These are phyloP conservation scores for Cryptococcus sp. DNA, from an alignment of 1,284 basidiomycete species.

Conservation along the genomic window DNA sequence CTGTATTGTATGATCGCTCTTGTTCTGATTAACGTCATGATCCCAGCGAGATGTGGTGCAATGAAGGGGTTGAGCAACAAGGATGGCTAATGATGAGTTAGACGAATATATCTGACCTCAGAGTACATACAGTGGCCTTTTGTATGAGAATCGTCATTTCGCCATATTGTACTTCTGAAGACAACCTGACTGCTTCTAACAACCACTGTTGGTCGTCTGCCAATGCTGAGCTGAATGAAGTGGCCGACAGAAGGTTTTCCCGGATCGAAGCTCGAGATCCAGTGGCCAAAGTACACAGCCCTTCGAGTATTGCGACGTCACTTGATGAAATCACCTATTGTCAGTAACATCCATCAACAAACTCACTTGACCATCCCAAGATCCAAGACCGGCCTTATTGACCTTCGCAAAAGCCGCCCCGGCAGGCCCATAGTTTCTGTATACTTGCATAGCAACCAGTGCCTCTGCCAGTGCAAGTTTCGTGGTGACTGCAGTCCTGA, in stretches of 20 bases:
- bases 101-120: not conserved
- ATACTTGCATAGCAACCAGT: constrained; percentile 18
- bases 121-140: constrained; percentile 25
- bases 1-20: constrained; percentile 40
- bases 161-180: constrained; percentile 36
- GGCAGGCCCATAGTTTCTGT: constrained; percentile 22
- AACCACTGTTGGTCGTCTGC: constrained; percentile 36
- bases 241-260: constrained; percentile 26
- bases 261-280: constrained; percentile 24
- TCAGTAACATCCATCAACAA: not conserved
- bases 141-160: constrained; percentile 24
- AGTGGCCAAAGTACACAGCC: constrained; percentile 31
- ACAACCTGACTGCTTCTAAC: constrained; percentile 32
- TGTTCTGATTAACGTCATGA: constrained; percentile 27
- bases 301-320: constrained; percentile 33
- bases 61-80: constrained; percentile 33
- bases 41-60: constrained; percentile 8
- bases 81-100: constrained; percentile 11
- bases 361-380: constrained; percentile 38
- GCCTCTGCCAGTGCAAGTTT: constrained; percentile 33
- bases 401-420: constrained; percentile 29
- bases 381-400: constrained; percentile 32
- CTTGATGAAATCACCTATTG: constrained; percentile 29
- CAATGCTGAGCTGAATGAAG: constrained; percentile 28
- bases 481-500: constrained; percentile 20